phyloP scores from a whole-genome alignment of 306 rosid species.

The Canavalia ensiformis region DNA sequence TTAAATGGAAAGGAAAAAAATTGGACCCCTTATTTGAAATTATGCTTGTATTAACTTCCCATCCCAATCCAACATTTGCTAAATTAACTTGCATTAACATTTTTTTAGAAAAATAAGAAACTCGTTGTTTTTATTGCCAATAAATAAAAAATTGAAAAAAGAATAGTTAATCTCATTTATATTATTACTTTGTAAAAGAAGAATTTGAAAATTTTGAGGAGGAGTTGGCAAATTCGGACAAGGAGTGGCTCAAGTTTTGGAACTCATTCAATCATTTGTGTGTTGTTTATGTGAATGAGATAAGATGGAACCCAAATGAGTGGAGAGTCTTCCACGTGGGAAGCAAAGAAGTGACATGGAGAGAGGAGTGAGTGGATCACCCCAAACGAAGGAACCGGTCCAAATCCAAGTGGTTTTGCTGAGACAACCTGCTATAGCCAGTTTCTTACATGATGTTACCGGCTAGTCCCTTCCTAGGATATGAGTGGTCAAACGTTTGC shows the following conservation, averaged over 20 bases:
- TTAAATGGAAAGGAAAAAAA: neutral
- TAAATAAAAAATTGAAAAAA: neutral
- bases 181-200: neutral
- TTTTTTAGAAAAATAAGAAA: neutral
- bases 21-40: neutral
- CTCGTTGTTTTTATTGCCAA: neutral
- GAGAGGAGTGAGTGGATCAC: constrained; percentile 67
- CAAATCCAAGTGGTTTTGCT: constrained; percentile 54
- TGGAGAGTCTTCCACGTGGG: constrained; percentile 72
- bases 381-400: constrained; percentile 66
- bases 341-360: constrained; percentile 43
- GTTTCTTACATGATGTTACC: constrained; percentile 52
- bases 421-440: constrained; percentile 52
- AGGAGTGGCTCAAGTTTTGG: constrained; percentile 24
- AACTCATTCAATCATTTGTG: constrained; percentile 36
- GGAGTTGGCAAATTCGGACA: neutral
- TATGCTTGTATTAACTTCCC: too few relatives aligned
- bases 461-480: constrained; percentile 45
- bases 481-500: constrained; percentile 59
- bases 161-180: neutral
- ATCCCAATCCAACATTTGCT: neutral
- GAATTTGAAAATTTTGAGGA: constrained; percentile 25
- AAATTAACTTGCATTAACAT: neutral
- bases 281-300: constrained; percentile 55
- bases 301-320: constrained; percentile 54